phyloP scores from a whole-genome alignment of 441 rosid genomes.

The Populus hybrid region DNA sequence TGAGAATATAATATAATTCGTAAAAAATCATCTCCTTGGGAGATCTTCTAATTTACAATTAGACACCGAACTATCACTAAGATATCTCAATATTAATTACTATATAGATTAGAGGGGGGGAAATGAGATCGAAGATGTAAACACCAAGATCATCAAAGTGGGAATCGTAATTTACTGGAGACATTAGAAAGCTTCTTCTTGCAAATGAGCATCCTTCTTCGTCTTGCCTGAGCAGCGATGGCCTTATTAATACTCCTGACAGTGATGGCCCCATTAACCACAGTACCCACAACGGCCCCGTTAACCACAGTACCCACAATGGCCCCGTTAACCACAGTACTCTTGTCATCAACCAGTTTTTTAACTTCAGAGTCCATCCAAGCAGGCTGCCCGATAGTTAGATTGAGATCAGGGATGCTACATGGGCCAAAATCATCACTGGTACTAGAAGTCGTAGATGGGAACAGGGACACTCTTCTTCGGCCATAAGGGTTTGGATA shows the following conservation, averaged over 20 bases:
- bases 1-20: neutral
- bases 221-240: slow-evolving; percentile 38
- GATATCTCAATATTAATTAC: too few species aligned
- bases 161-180: slow-evolving; percentile 9
- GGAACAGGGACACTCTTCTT: neutral
- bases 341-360: neutral
- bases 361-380: neutral
- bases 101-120: too few species aligned
- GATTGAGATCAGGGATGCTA: slow-evolving; percentile 29
- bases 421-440: slow-evolving; percentile 7
- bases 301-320: too few species aligned
- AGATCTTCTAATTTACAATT: neutral
- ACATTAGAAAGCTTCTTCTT: slow-evolving; percentile 19
- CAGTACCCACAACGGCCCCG: too few species aligned
- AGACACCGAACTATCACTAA: too few species aligned
- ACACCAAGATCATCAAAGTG: neutral
- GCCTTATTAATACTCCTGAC: slow-evolving; percentile 5
- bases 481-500: neutral
- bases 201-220: slow-evolving; percentile 28
- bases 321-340: neutral
- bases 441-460: slow-evolving; percentile 3
- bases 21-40: neutral
- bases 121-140: neutral
- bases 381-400: slow-evolving; percentile 3
- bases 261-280: neutral